Base-by-base conservation (phyloP, 257 asterid species). In the Solanum chaucha region DNA sequence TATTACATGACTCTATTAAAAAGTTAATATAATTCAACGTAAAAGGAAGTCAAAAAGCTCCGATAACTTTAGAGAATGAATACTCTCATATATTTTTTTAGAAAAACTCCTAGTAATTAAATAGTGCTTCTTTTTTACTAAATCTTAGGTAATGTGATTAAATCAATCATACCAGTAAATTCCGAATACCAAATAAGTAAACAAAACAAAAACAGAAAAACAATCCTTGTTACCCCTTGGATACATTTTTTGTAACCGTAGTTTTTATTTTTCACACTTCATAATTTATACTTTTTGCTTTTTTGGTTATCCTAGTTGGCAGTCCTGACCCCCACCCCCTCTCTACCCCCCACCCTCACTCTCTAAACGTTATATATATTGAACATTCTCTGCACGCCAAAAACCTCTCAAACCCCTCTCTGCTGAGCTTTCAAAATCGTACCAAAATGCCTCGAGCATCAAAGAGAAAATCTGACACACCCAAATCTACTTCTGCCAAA, bases 391-490 rank as follows among this genome's bases (percentile, higher is more conserved):
- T 44, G 12, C 19, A 44, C 12, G 28, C 5, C 67, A 67, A n/a
- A 68, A 68, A 8, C 67, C 46, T 70, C 89, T 36, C 28, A 59
- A 70, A 65, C 48, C 46, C 78, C 87, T 34, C 85, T 81, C 22
- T 40, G 20, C 12, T 44, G 36, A 15, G 84, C 24, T 78, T 81
- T 46, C 40, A 38, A 84, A 68, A 88, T 73, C 40, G 55, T 64
- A 59, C 74, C 82, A 51, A 74, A 96, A 90, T 96, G 81, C 91
- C 96, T 82, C 94, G 97, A 84, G 91, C 93, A 10, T 91, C 97
- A 36, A 95, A 95, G 94, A 88, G 98, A 82, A 94, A 94, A 89
- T 91, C 98, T n/a, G 94, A 93, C 85, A 64, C 89, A 30, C 90
- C 90, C 35, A 86, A 32, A 91, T 75, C 95, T 28, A 83, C 88